Evolutionary conservation across 106 monocot species (phyloP), one percentile per base, ranked within the genome.

Genomic region (Apostasia ramifera): DNA sequence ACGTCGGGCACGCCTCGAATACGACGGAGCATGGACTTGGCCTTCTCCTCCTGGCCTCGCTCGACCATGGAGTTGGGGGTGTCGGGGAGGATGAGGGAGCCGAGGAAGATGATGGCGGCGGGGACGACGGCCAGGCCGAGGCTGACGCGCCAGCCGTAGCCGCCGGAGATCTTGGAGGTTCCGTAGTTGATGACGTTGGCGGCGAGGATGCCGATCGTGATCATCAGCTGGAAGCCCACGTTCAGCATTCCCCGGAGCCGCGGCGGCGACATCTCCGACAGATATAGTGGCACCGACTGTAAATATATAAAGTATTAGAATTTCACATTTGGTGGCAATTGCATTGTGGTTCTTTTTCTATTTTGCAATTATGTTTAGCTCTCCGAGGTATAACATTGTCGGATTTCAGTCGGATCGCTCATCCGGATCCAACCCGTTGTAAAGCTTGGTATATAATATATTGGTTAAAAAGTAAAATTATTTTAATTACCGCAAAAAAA

Each of bases 61-160:
- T 83, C 74, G 26, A 83, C 67, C 47, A 83, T 71, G 12, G 74
- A 78, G 67, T 75, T 83, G 54, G 82, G 82, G 5, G 82, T 83
- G 67, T 83, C 82, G n/a, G 78, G 78, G 47, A 83, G 78, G 45
- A 67, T 53, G 11, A 83, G 45, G 5, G 82, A 58, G 70, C 82
- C 78, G 37, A 78, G 0, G 15, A 75, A 61, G 66, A 83, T 75
- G 55, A 83, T 74, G 52, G 41, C 53, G 12, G 78, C 74, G 1
- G 82, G 82, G 15, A 78, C 74, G 66, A 42, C 61, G 8, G 82
- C 82, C 9, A 74, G 71, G 44, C 50, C 82, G 2, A 83, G 71
- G 61, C 78, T 78, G 26, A 83, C 47, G 4, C 82, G 69, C 82
- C 82, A 83, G 1, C 82, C 78, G 67, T 62, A 78, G 0, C 74